Evolutionary conservation across 176 grass and related monocot genomes (phyloP), one percentile per base, ranked within the genome.

Genomic region (Rhynchospora breviuscula): DNA sequence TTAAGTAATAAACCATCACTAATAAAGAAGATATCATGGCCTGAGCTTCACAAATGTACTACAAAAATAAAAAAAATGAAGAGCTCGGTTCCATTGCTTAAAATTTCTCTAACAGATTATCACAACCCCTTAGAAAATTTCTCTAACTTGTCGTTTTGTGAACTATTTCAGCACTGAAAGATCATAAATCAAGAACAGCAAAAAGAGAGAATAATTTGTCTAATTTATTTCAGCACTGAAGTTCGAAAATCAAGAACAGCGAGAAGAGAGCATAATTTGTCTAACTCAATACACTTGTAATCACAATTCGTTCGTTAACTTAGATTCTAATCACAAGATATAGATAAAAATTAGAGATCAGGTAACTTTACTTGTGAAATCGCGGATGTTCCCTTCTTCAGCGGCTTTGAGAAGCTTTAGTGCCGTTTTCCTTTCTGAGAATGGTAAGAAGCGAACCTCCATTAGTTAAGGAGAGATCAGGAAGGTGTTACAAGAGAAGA

Each of bases 351-450:
- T 64, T 40, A 40, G 35, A 40, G 35, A 40, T 17, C 1, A 71
- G 29, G 44, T 5, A 46, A 78, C 15, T 12, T 31, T 3, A 79
- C 76, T 9, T 18, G 18, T 79, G 51, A 79, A 12, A 35, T 19
- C 5, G 6, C 76, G 52, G 25, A 79, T 52, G 17, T 79, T 53
- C 14, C 76, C 76, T 17, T 11, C 44, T 2, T 59, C 23, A 26
- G 76, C 53, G 2, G 76, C 76, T 18, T 79, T 4, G 15, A 79
- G 23, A 60, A 79, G 59, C 76, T 79, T 79, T 12, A 59, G 31
- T 11, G 25, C 76, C 13, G 13, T n/a, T 10, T 79, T 78, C 51
- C 12, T 59, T 8, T n/a, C 76, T 79, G 52, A 29, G 14, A 79
- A 22, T 79, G 31, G 7, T 7, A 8, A 48, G 15, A 47, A 21